Percentiles rank a stretch among this genome's conserved stretches.
Conservation (phyloP, 495 filamentous ascomycete species). For the Aspergillus asperescens region DNA sequence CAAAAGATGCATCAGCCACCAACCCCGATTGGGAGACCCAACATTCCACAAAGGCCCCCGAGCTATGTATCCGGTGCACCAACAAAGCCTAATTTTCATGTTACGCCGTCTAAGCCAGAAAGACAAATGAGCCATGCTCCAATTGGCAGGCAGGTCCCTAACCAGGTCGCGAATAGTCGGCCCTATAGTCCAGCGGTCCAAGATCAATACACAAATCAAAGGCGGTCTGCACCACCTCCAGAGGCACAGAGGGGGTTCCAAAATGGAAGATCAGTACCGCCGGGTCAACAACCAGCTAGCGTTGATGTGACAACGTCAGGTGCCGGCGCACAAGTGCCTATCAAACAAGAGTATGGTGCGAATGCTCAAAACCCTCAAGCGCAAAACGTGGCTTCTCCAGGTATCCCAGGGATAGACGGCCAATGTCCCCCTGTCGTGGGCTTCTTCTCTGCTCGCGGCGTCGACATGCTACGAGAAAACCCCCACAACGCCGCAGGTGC, state of each 20-base stretch:
- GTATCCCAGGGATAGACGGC: constrained; percentile 5
- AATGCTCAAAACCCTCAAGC: constrained; percentile 23
- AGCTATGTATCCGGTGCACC: constrained; percentile 13
- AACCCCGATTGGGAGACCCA: constrained; percentile 24
- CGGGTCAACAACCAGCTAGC: constrained; percentile 18
- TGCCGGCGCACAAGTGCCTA: constrained; percentile 15
- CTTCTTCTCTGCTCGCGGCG: constrained; percentile 76
- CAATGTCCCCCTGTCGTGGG: constrained; percentile 39
- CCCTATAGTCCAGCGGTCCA: constrained; percentile 18
- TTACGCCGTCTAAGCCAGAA: constrained; percentile 43
- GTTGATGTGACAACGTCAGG: constrained; percentile 10
- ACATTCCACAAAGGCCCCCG: constrained; percentile 23
- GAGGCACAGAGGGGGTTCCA: constrained; percentile 20
- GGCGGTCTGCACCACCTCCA: constrained; percentile 18
- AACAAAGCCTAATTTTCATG: constrained; percentile 22
- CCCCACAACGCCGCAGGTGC: constrained; percentile 31
- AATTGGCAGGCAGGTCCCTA: constrained; percentile 19
- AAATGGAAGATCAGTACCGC: constrained; percentile 20
- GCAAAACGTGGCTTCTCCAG: constrained; percentile 29
- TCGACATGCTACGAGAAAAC: constrained; percentile 45
- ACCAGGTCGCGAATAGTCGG: constrained; percentile 22
- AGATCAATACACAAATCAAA: constrained; percentile 16
- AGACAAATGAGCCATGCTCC: constrained; percentile 26
- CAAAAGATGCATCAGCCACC: constrained; percentile 27
- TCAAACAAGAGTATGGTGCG: constrained; percentile 27